Percentiles rank a stretch among this genome's conserved stretches.
phyloP scores from a whole-genome alignment of 2,329 filamentous ascomycete genomes.

The Pseudocercospora musae region DNA sequence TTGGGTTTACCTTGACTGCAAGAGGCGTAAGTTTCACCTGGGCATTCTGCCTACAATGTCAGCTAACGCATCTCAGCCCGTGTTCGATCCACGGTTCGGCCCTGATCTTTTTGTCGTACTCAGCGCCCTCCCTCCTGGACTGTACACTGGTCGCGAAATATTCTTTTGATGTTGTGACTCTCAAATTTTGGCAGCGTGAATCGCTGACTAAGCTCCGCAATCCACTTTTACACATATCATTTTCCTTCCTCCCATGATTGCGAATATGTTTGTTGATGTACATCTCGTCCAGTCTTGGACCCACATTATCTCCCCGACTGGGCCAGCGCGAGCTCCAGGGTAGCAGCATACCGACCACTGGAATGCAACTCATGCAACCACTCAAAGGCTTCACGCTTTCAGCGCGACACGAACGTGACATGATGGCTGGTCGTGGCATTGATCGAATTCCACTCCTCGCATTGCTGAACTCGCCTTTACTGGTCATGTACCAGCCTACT shows the following conservation, averaged over 20 bases:
- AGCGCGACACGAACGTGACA: background rate
- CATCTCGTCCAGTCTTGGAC: background rate
- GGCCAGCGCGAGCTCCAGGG: background rate
- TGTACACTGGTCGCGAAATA: background rate
- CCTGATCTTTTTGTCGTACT: background rate
- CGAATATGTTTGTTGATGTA: background rate
- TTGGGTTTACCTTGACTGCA: background rate
- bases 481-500: background rate
- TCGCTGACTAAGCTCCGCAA: background rate
- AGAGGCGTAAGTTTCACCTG: too few relatives aligned
- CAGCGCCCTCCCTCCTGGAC: background rate
- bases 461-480: background rate
- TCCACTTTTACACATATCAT: too few relatives aligned
- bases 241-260: background rate
- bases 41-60: too few relatives aligned
- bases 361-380: slow-evolving; percentile 18
- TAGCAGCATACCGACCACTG: background rate
- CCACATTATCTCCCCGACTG: background rate
- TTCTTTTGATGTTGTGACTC: background rate
- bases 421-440: slow-evolving; percentile 13
- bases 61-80: too few relatives aligned
- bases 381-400: slow-evolving; percentile 8
- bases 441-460: background rate
- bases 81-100: too few relatives aligned
- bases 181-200: background rate